Base-by-base conservation (phyloP, 768 basidiomycete genomes). In the Psilocybe subaeruginosa region DNA sequence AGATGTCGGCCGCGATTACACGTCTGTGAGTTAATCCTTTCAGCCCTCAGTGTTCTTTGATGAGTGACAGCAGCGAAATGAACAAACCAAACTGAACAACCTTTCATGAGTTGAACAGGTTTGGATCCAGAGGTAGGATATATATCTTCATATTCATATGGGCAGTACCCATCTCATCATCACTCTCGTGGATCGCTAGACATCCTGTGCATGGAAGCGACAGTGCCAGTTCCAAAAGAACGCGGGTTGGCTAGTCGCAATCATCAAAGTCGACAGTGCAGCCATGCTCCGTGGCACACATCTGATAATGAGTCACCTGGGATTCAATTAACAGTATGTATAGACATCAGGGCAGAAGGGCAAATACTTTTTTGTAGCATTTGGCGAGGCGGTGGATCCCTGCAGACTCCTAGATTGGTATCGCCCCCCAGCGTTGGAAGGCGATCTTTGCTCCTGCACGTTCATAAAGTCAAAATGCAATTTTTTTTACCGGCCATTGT, bases 401-500 rank as follows among this genome's bases (percentile, higher is more conserved):
- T 55, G 54, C 62, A 56, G 48, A 48, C 39, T 41, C 47, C 50
- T 59, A 52, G 49, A 53, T 53, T 53, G 3, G 16, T 53, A 33
- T n/a, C 8, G n/a, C 29, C 29, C 27, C 27, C 33, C 7, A 3
- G 33, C 33, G 11, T 35, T 35, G 29, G 39, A 23, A 56, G 16
- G 35, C 54, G 47, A 61, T 27, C 47, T 47, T 33, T 12, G 30
- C 48, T 46, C 39, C 55, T 58, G 35, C 50, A 58, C 27, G 45
- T 58, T 59, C 56, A 58, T 55, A 66, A 66, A 65, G 62, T 33
- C 56, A 63, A 66, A 63, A 60, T 50, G 33, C 43, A 57, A 58
- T 53, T 55, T 52, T 55, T 52, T 51, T 58, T 61, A 23, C 49
- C 37, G 56, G 49, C 39, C 27, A 45, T 39, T 54, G 56, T 56